Evolutionary conservation across 2,329 filamentous ascomycete species (phyloP).

Genomic region (Delphinella strobiligena): DNA sequence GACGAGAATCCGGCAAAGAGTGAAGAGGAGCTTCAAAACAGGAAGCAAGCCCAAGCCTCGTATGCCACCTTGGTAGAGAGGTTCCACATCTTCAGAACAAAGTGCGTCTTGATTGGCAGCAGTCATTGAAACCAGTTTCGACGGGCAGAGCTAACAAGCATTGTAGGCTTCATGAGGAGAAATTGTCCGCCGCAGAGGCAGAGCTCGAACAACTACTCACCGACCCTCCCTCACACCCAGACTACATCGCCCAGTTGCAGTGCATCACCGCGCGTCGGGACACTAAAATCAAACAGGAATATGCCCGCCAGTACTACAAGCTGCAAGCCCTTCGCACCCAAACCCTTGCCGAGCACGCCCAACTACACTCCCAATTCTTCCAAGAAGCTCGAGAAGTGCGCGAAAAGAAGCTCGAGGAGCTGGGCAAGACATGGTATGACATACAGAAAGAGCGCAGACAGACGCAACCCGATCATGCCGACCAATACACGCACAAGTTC

Average conservation of each 20-base stretch:
- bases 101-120: constrained; percentile 4
- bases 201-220: constrained; percentile 53
- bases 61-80: constrained; percentile 72
- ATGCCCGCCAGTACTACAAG: constrained; percentile 61
- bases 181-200: constrained; percentile 65
- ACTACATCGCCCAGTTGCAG: constrained; percentile 81
- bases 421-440: constrained; percentile 85
- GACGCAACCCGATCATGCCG: constrained; percentile 62
- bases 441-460: constrained; percentile 81
- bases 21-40: constrained; percentile 19
- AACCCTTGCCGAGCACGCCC: constrained; percentile 69
- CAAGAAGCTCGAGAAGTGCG: constrained; percentile 74
- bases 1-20: constrained; percentile 18
- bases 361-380: constrained; percentile 82
- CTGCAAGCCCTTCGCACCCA: constrained; percentile 60
- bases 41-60: constrained; percentile 11
- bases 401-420: constrained; percentile 64
- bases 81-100: constrained; percentile 67
- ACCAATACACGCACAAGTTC: constrained; percentile 73
- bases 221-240: constrained; percentile 58
- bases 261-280: constrained; percentile 73
- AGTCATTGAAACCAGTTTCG: no score
- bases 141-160: no score
- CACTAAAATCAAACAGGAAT: constrained; percentile 66
- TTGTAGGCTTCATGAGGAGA: constrained; percentile 66